Conservation (phyloP, 306 rosid species). For the Glycyrrhiza uralensis region DNA sequence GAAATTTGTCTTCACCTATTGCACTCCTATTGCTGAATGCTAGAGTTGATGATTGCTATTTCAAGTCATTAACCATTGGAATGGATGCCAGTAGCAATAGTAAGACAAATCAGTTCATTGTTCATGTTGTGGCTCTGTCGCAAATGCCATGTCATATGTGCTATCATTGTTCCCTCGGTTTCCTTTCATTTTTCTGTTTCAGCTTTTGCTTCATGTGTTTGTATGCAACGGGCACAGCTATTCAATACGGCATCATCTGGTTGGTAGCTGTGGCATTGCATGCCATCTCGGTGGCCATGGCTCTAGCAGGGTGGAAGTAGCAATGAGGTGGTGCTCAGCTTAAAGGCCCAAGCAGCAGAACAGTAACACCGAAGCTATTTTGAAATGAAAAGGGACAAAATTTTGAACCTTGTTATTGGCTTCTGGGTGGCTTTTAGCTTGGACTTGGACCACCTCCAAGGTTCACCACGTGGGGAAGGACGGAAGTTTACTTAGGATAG, state of each 20-base stretch:
- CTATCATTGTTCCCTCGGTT: neutral
- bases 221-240: neutral
- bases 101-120: neutral
- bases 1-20: neutral
- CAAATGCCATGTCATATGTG: neutral
- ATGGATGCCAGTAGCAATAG: neutral
- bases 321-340: neutral
- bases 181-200: neutral
- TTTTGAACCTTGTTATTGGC: neutral
- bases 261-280: neutral
- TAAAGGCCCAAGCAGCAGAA: neutral
- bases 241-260: neutral
- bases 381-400: constrained; percentile 7
- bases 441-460: too few species aligned
- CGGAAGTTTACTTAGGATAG: too few species aligned
- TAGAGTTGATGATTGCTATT: neutral
- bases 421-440: too few species aligned
- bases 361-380: neutral
- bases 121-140: neutral
- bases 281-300: neutral
- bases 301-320: neutral
- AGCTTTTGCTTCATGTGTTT: neutral
- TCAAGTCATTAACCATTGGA: neutral
- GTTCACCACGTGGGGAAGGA: too few species aligned
- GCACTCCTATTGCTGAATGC: neutral